These are phyloP conservation scores for Zygotorulaspora sp. DNA, from an alignment of 805 yeast species.

Conservation along the genomic window DNA sequence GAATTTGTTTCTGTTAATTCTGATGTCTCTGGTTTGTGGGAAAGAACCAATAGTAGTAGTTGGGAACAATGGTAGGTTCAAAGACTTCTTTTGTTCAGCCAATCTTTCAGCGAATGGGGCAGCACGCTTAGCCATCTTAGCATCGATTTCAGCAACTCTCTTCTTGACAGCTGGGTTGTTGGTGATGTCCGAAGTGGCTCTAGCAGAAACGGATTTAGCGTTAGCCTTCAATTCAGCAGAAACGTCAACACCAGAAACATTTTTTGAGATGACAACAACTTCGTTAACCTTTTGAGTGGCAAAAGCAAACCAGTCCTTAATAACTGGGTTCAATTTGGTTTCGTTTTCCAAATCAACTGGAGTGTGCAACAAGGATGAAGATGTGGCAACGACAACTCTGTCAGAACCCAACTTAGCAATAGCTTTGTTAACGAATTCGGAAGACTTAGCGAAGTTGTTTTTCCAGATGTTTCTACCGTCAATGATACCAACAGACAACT, in stretches of 20 bases:
- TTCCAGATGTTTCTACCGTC: conserved; percentile 99
- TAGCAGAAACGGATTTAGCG: conserved; percentile 77
- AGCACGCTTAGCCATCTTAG: conserved; percentile 75
- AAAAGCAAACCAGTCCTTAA: conserved; percentile 97
- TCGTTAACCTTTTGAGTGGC: conserved; percentile 94
- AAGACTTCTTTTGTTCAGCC: conserved; percentile 76
- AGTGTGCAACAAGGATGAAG: conserved; percentile 96
- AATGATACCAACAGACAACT: conserved; percentile 92
- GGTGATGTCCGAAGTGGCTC: conserved; percentile 83
- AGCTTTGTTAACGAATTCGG: conserved; percentile 76
- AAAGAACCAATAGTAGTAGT: conserved; percentile 99
- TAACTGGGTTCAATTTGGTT: conserved; percentile 81
- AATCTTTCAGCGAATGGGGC: conserved; percentile 84
- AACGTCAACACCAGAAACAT: conserved; percentile 78
- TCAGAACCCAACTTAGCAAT: conserved; percentile 79
- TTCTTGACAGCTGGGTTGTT: conserved; percentile 86
- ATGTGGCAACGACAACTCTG: conserved; percentile 85
- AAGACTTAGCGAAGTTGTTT: conserved; percentile 86
- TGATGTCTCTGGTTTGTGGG: conserved; percentile 99
- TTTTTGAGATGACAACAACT: conserved; percentile 87
- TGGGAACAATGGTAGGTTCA: conserved; percentile 97
- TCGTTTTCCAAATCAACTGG: conserved; percentile 95
- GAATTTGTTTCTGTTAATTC: conserved; percentile 97
- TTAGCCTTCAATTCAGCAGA: conserved; percentile 75
- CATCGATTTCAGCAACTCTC: conserved; percentile 76